Conservation (phyloP, 768 basidiomycete genomes). For the Sistotremastrum niveocremeum region DNA sequence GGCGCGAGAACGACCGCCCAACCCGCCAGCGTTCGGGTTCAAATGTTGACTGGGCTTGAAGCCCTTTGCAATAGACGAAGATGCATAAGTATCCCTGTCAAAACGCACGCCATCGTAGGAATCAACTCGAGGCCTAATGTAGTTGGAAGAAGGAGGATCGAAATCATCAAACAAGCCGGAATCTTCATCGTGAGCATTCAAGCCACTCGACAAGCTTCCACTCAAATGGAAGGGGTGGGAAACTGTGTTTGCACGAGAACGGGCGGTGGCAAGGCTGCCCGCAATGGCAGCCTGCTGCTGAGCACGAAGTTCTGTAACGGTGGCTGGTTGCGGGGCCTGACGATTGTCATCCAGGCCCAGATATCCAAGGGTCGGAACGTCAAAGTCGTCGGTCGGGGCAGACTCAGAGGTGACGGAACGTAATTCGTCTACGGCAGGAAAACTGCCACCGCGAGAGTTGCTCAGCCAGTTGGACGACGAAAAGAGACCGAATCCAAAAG, state of each 20-base stretch:
- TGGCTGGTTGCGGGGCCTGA: conserved; percentile 71
- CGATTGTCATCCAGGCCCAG: conserved; percentile 80
- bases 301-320: conserved; percentile 75
- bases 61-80: conserved; percentile 54
- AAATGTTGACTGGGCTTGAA: conserved; percentile 68
- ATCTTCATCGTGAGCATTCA: conserved; percentile 56
- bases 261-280: conserved; percentile 56
- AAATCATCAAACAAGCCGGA: conserved; percentile 59
- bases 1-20: conserved; percentile 52
- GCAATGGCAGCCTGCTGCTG: conserved; percentile 87
- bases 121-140: conserved; percentile 44
- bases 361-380: conserved; percentile 92
- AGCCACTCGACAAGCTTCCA: conserved; percentile 50
- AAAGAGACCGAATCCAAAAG: conserved; percentile 74
- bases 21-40: conserved; percentile 22
- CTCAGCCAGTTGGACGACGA: conserved; percentile 74
- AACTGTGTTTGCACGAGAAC: conserved; percentile 81
- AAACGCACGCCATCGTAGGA: conserved; percentile 44
- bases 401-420: conserved; percentile 71
- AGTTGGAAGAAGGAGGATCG: conserved; percentile 25
- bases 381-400: conserved; percentile 73
- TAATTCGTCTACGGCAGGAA: conserved; percentile 63
- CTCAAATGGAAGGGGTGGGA: conserved; percentile 77
- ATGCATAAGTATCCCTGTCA: conserved; percentile 38
- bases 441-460: conserved; percentile 42